Evolutionary conservation across 225 moss, liverwort and hornwort genomes (phyloP).

Genomic region (Climacium dendroides): DNA sequence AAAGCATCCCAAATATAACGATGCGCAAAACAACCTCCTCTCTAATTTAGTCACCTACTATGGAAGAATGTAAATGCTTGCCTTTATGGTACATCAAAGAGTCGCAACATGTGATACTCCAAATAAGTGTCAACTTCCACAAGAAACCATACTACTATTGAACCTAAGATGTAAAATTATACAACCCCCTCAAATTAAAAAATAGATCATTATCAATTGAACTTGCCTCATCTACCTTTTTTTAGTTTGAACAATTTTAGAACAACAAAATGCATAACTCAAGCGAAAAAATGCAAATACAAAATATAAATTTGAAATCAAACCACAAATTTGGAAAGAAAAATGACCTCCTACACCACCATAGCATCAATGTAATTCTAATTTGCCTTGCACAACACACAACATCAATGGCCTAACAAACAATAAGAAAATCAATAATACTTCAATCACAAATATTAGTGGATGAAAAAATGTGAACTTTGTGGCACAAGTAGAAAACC

Average conservation of each 20-base stretch:
- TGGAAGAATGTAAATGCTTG: no score
- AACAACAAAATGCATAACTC: neutral
- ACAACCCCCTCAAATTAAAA: neutral
- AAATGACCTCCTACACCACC: neutral
- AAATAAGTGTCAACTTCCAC: neutral
- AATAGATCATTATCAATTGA: neutral
- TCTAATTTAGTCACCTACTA: no score
- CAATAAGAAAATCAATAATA: neutral
- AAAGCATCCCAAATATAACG: rapidly evolving
- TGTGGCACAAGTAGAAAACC: rapidly evolving
- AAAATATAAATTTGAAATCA: neutral
- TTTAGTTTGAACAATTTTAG: neutral
- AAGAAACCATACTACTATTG: neutral
- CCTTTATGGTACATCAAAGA: rapidly evolving
- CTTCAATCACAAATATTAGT: neutral
- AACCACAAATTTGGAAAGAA: neutral
- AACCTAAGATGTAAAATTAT: neutral
- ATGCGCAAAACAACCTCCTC: neutral
- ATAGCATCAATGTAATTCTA: neutral
- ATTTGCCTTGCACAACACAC: neutral
- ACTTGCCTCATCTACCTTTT: neutral
- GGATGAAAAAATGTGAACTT: neutral
- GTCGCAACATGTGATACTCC: neutral
- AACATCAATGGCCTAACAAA: rapidly evolving
- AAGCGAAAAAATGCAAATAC: rapidly evolving